Percentiles rank a stretch among this genome's conserved stretches.
Conservation (phyloP, 2,329 filamentous ascomycete genomes). For the Zymoseptoria ardabiliae region DNA sequence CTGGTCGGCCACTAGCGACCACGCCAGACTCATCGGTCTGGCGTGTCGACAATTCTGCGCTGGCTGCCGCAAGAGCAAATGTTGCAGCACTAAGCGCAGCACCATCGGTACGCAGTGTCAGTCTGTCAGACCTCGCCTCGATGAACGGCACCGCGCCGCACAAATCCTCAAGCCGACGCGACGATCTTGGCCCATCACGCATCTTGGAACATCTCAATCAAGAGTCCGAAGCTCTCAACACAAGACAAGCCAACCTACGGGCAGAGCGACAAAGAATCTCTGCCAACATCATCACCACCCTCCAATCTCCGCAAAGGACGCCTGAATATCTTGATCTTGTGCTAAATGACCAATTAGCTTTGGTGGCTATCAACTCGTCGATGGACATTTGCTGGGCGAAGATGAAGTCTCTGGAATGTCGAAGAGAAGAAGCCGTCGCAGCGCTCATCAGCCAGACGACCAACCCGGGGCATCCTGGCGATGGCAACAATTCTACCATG, state of each 20-base stretch:
- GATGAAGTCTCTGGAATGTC: constrained; percentile 26
- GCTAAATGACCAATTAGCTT: constrained; percentile 26
- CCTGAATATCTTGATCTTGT: constrained; percentile 23
- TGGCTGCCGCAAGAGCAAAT: constrained; percentile 16
- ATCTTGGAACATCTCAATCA: constrained; percentile 11
- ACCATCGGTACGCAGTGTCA: neutral
- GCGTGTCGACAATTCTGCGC: constrained; percentile 3
- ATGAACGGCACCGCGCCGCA: neutral
- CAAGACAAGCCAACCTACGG: constrained; percentile 23
- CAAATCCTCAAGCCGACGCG: constrained; percentile 1
- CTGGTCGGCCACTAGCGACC: neutral
- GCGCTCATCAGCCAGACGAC: constrained; percentile 11
- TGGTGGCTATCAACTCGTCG: constrained; percentile 25
- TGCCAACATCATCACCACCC: constrained; percentile 16
- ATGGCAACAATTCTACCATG: constrained; percentile 6
- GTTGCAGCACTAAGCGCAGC: constrained; percentile 12
- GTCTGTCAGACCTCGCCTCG: neutral
- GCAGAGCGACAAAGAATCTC: constrained; percentile 25
- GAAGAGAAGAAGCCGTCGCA: constrained; percentile 24
- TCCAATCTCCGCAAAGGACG: constrained; percentile 18
- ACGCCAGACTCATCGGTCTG: neutral
- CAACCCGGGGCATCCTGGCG: constrained; percentile 7
- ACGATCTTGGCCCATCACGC: constrained; percentile 1
- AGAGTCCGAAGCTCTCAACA: constrained; percentile 24
- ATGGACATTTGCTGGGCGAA: constrained; percentile 31